Base-by-base conservation (phyloP, 108 stramenopile genomes). In the Cyclotella sp. region DNA sequence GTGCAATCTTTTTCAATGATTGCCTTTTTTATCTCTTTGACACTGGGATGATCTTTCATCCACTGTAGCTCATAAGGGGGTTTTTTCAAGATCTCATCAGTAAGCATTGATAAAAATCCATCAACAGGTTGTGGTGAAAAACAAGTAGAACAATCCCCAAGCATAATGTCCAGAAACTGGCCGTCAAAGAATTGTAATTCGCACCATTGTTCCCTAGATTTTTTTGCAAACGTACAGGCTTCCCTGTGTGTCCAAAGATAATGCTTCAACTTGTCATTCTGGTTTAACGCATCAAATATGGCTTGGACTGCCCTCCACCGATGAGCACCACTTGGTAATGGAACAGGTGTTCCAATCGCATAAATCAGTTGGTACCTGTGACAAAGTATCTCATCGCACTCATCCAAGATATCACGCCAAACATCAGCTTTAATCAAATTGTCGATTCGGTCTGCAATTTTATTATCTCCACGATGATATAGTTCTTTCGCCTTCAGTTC, bases 321-420 rank as follows among this genome's bases (percentile, higher is more conserved):
- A 21, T 81, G 46, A 49, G 16, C 47, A 15, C 78, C 78, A 26
- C 55, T 65, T 46, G 80, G 85, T 14, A 86, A 72, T 18, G 46
- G 11, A 16, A 40, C 34, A 0, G 65, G 45, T 26, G 28, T 52
- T 14, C 88, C 88, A 0, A 84, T 73, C 7, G 88, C 82, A 73
- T 88, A 84, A 30, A 88, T 82, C 28, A 88, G 68, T 47, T 86
- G 88, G 45, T 79, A 83, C 0, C 72, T 46, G 54, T 86, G 76
- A 43, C 69, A 79, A 18, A 88, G 84, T 28, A 88, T 34, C 68
- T 84, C 88, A 83, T 88, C 88, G 39, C 79, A 79, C 55, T 88
- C 87, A 71, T 88, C 87, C 27, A 86, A 46, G 22, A 87, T 78
- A 57, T 87, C 87, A 44, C 52, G 75, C 86, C 79, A 86, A 14